Evolutionary conservation across 2,329 filamentous ascomycete genomes (phyloP).

Genomic region (Talaromyces albobiverticillius): DNA sequence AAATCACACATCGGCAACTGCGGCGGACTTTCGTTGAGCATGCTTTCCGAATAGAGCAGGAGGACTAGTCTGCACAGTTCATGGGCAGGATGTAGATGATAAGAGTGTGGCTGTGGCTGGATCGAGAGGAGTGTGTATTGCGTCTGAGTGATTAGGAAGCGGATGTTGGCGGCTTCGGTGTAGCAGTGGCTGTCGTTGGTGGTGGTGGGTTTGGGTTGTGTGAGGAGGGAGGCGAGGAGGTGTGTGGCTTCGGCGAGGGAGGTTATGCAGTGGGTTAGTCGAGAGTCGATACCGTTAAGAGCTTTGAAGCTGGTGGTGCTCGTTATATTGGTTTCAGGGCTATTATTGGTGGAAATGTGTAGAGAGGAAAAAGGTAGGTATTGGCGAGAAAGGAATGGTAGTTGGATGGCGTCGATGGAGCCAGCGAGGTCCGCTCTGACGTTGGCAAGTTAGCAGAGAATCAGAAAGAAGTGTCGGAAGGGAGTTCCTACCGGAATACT

Average conservation of each 20-base stretch:
- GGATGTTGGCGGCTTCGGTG: not conserved
- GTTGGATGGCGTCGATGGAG: conserved; percentile 2
- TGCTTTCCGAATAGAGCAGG: conserved; percentile 2
- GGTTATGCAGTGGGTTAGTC: not conserved
- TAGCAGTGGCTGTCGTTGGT: too few relatives aligned
- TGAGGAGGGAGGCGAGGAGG: conserved; percentile 3
- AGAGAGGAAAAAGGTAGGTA: not conserved
- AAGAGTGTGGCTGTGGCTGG: not conserved
- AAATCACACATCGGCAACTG: conserved; percentile 6
- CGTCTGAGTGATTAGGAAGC: conserved; percentile 9
- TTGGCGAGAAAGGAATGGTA: conserved; percentile 4
- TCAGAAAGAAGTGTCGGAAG: not conserved
- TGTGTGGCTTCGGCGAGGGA: not conserved
- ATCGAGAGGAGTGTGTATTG: conserved; percentile 9
- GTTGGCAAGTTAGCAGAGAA: not conserved
- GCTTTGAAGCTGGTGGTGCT: not conserved
- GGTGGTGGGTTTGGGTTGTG: not conserved
- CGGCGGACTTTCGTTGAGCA: conserved; percentile 1
- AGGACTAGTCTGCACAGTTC: not conserved
- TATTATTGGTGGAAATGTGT: not conserved
- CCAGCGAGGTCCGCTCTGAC: conserved; percentile 5
- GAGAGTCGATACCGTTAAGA: not conserved
- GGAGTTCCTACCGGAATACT: conserved; percentile 3
- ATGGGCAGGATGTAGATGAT: too few relatives aligned
- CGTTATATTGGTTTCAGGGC: not conserved